A percentile compares a stretch with the other conserved stretches of the same genome.
phyloP scores from a whole-genome alignment of 2,329 filamentous ascomycete species.

The Sporothrix dimorphospora region DNA sequence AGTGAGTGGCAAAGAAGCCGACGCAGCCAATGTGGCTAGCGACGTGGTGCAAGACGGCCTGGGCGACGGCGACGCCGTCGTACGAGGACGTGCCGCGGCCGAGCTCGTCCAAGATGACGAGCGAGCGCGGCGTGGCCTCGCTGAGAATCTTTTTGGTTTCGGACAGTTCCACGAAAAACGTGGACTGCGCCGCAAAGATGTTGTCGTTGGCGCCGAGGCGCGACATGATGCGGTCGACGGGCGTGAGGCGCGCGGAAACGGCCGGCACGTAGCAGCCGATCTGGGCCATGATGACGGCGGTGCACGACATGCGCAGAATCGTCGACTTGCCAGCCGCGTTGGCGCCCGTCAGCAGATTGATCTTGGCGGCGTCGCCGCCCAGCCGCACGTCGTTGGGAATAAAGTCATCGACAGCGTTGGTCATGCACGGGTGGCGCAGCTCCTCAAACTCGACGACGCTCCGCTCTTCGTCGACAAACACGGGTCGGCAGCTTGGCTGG shows the following conservation, averaged over 20 bases:
- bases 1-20: slow-evolving; percentile 97
- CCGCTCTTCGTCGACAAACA: slow-evolving; percentile 82
- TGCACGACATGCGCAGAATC: slow-evolving; percentile 92
- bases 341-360: slow-evolving; percentile 89
- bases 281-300: slow-evolving; percentile 96
- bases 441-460: slow-evolving; percentile 91
- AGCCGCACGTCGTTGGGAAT: slow-evolving; percentile 94
- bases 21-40: slow-evolving; percentile 90
- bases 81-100: slow-evolving; percentile 94
- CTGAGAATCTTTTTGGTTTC: slow-evolving; percentile 98
- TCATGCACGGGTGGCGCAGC: slow-evolving; percentile 92
- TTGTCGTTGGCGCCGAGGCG: slow-evolving; percentile 97
- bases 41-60: slow-evolving; percentile 95
- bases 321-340: slow-evolving; percentile 98
- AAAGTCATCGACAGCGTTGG: slow-evolving; percentile 86
- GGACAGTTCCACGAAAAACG: slow-evolving; percentile 95
- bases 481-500: slow-evolving; percentile 82
- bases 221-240: slow-evolving; percentile 97
- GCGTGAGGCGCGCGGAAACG: slow-evolving; percentile 78
- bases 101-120: slow-evolving; percentile 96
- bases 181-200: slow-evolving; percentile 96
- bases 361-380: slow-evolving; percentile 78
- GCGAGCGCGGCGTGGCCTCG: slow-evolving; percentile 88
- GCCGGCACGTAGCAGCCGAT: slow-evolving; percentile 93
- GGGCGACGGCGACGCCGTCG: slow-evolving; percentile 93